Evolutionary conservation across 768 basidiomycete genomes (phyloP), one percentile per base, ranked within the genome.

Genomic region (Mrakia hoshinonis): DNA sequence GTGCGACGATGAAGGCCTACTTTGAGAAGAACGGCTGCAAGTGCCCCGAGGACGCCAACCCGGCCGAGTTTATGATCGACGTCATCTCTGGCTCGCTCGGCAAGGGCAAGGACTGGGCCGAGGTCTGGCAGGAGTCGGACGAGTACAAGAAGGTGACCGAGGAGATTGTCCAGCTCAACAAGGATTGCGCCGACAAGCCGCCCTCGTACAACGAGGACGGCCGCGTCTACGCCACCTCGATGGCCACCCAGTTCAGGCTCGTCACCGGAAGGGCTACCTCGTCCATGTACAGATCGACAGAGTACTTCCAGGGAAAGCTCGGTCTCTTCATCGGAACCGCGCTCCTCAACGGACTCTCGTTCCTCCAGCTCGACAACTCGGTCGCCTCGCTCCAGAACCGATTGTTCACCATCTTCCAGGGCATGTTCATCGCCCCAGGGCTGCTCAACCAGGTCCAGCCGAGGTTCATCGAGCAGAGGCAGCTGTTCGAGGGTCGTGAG

Each of bases 1-100:
- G 89, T 0, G 77, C 82, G 6, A 84, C 84, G 0, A 78, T 93
- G 36, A 85, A 92, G 69, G 77, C 83, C 13, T 93, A 94, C 78
- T 91, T 94, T 73, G 86, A 67, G 18, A 76, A 76, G 4, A 86
- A 86, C 62, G 89, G 89, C 0, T 81, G 85, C 4, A 76, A 75
- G n/a, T 92, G 91, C 72, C 81, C 82, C 0, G 76, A 83, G 3
- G 82, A 83, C 0, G 91, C 87, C 77, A 95, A 95, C 76, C 90
- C 91, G 3, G 84, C 84, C 12, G 85, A 91, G 47, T 54, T 55
- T 51, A 67, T 67, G 55, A 61, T 67, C 46, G 70, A 72, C 62
- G 60, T 73, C 60, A 62, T 73, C 61, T 46, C 48, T 20, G 72
- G 67, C 2, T 63, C 67, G 71, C 76, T 76, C 74, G 80, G 62